Evolutionary conservation across 2,329 filamentous ascomycete genomes (phyloP).

Genomic region (Claviceps humidiphila): DNA sequence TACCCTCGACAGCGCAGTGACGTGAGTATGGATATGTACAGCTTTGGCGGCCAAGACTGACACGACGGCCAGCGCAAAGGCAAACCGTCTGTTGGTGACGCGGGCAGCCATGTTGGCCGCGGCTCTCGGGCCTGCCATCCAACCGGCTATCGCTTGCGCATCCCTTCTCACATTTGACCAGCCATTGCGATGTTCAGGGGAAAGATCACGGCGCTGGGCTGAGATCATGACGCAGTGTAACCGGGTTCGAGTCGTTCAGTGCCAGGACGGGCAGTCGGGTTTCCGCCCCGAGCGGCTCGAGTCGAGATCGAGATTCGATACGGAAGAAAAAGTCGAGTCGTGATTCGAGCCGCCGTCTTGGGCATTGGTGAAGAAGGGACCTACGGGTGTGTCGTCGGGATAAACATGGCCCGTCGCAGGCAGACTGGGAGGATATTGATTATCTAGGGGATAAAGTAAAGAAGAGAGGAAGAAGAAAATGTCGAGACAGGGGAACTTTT

Average conservation of each 20-base stretch:
- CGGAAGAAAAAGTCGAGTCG: not conserved
- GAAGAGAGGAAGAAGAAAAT: too few relatives aligned
- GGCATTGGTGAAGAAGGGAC: too few relatives aligned
- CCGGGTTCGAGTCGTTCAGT: not conserved
- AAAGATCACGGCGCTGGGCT: not conserved
- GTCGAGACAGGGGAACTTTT: too few relatives aligned
- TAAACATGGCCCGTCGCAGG: too few relatives aligned
- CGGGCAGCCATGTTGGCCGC: slow-evolving; percentile 4
- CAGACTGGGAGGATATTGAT: too few relatives aligned
- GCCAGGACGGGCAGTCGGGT: not conserved
- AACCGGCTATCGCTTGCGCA: not conserved
- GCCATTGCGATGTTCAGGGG: not conserved
- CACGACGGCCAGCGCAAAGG: slow-evolving; percentile 16
- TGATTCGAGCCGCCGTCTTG: not conserved
- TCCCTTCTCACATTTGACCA: not conserved
- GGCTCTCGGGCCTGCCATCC: not conserved
- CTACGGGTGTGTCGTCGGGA: too few relatives aligned
- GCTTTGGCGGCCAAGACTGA: slow-evolving; percentile 16
- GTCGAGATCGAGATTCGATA: not conserved
- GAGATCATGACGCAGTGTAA: not conserved
- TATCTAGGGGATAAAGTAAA: too few relatives aligned
- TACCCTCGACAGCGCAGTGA: slow-evolving; percentile 13
- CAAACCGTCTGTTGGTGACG: slow-evolving; percentile 16
- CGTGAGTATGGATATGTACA: slow-evolving; percentile 17
- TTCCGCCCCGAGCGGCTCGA: not conserved